Evolutionary conservation across 306 rosid species (phyloP).

Genomic region (Chamaecrista fasciculata): DNA sequence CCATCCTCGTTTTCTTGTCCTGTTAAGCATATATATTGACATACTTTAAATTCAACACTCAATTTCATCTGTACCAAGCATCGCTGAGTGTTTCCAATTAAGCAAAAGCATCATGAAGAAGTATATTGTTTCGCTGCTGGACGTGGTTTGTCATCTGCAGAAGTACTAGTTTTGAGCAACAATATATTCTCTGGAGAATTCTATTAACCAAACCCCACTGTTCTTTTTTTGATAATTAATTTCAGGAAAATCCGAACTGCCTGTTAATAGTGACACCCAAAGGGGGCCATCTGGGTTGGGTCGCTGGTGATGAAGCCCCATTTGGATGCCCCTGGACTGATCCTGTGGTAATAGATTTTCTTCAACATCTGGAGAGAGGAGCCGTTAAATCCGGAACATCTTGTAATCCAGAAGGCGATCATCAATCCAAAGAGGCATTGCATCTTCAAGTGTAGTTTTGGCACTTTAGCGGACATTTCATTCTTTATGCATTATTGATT

Average conservation of each 20-base stretch:
- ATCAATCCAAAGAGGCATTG: slow-evolving; percentile 25
- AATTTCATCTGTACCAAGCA: background rate
- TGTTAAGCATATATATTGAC: background rate
- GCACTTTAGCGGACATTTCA: background rate
- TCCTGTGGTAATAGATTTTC: slow-evolving; percentile 73
- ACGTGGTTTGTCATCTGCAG: background rate
- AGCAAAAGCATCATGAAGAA: background rate
- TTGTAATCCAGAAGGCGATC: slow-evolving; percentile 10
- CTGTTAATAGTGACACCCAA: slow-evolving; percentile 82
- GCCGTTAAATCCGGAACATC: slow-evolving; percentile 26
- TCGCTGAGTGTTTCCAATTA: background rate
- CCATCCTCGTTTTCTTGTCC: background rate
- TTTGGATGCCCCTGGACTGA: slow-evolving; percentile 91
- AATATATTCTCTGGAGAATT: background rate
- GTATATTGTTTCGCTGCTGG: background rate
- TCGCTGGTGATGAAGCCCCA: slow-evolving; percentile 86
- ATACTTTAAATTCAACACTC: background rate
- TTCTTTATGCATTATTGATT: background rate
- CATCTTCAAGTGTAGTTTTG: slow-evolving; percentile 42
- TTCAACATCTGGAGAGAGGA: slow-evolving; percentile 60
- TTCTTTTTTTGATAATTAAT: slow-evolving; percentile 20
- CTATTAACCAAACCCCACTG: background rate
- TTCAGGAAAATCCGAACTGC: slow-evolving; percentile 82
- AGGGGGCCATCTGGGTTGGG: slow-evolving; percentile 97
- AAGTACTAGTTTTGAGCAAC: slow-evolving; percentile 3